Conservation (phyloP, 2,329 filamentous ascomycete genomes). For the Bimuria novae-zelandiae region DNA sequence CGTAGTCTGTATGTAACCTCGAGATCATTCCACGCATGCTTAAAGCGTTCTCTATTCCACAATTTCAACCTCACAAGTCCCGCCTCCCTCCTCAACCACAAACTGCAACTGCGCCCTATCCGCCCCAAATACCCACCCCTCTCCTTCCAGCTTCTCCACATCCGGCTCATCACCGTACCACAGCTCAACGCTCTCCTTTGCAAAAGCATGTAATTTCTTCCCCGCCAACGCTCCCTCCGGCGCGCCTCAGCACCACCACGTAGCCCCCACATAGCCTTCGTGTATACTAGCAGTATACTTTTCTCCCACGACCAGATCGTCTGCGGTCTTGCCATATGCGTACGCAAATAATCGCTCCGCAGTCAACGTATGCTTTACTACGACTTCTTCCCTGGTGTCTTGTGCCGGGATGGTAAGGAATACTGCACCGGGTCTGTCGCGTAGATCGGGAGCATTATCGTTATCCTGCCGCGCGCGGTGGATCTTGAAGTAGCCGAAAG, state of each 20-base stretch:
- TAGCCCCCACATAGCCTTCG: conserved; percentile 9
- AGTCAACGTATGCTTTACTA: conserved; percentile 7
- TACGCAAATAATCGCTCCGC: not conserved
- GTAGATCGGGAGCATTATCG: conserved; percentile 1
- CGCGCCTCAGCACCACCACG: conserved; percentile 16
- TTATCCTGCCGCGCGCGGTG: conserved; percentile 4
- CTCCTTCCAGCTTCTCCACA: not conserved
- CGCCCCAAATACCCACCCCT: conserved; percentile 6
- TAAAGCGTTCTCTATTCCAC: not conserved
- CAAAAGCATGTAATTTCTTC: conserved; percentile 5
- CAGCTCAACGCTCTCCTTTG: not conserved
- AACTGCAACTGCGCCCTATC: conserved; percentile 7
- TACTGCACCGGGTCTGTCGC: not conserved
- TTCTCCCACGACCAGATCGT: conserved; percentile 4
- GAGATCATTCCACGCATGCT: not conserved
- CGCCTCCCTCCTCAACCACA: conserved; percentile 1
- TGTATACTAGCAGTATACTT: not conserved
- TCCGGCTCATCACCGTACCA: not conserved
- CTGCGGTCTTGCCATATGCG: not conserved
- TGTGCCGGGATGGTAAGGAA: conserved; percentile 11
- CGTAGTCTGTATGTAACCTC: no score
- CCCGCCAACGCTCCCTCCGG: conserved; percentile 8
- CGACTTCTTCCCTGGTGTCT: not conserved
- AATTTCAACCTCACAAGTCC: not conserved
- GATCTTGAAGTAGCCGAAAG: conserved; percentile 7